Base-by-base conservation (phyloP, 208 protist species). In the Leishmania turanica region DNA sequence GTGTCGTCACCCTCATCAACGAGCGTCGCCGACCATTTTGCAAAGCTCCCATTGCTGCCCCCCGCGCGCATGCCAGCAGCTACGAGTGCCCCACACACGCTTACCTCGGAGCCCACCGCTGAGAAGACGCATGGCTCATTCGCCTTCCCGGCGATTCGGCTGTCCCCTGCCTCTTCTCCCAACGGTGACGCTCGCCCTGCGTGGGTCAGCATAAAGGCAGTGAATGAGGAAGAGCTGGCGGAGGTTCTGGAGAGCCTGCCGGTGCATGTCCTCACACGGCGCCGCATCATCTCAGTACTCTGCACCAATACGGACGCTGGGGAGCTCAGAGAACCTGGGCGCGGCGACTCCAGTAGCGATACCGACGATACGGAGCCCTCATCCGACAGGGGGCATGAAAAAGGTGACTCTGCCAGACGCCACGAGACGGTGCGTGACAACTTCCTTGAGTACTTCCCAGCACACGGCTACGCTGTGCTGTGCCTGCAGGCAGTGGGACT, bases 381-480 rank as follows among this genome's bases (percentile, higher is more conserved):
- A 8, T 45, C 75, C 42, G 9, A 53, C 7, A 5, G 15, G 9
- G 8, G 42, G 40, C 13, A 34, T 15, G 68, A 70, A 6, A 56
- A 62, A 17, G 74, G 45, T 13, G 51, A 51, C 4, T 24, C 40
- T 3, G 3, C 19, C 21, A 60, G n/a, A 54, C 45, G n/a, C 47
- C 24, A 68, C 58, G n/a, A 19, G 21, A 5, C 53, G 9, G 56
- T 49, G 54, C 75, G 75, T 21, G 77, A 85, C 56, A 88, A 92
- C 74, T 75, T 80, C 31, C 53, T 92, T 37, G 89, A 92, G 78
- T 94, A 90, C 87, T 94, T 89, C 74, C 90, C 88, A 0, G 69
- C 88, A 0, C 84, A 92, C 69, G 85, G 88, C 49, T 94, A 92
- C 83, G 80, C 81, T 15, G 79, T 87, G 34, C 60, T 92, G 31